Conservation (phyloP, 1,139 yeast genomes). For the Pichia sp. region DNA sequence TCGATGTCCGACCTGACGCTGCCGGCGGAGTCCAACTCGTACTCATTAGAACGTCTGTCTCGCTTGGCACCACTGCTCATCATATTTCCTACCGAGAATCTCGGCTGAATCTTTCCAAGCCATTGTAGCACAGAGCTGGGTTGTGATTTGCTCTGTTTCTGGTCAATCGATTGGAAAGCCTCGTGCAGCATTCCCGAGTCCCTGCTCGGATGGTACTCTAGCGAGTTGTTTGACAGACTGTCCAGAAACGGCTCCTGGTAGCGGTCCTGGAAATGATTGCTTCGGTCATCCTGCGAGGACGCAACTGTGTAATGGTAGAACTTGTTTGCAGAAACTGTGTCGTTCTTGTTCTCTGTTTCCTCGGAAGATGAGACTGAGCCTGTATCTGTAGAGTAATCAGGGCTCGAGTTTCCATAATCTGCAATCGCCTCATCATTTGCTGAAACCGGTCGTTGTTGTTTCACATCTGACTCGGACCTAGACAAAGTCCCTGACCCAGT, state of each 20-base stretch:
- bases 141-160: conserved; percentile 9
- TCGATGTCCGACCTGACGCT: conserved; percentile 4
- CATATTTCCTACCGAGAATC: conserved; percentile 6
- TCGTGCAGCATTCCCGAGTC: not conserved
- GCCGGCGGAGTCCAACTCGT: not conserved
- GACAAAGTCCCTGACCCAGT: not conserved
- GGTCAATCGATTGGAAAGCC: conserved; percentile 2
- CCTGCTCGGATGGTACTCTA: not conserved
- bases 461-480: too few relatives aligned
- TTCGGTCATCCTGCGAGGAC: not conserved
- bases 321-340: not conserved
- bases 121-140: conserved; percentile 11
- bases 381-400: conserved; percentile 24
- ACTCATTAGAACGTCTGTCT: not conserved
- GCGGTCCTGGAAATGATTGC: not conserved
- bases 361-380: not conserved
- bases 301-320: not conserved
- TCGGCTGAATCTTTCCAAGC: conserved; percentile 8
- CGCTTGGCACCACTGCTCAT: not conserved
- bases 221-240: not conserved
- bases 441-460: too few relatives aligned
- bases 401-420: conserved; percentile 12
- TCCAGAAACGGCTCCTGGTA: not conserved
- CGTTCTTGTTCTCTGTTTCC: not conserved
- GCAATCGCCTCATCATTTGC: not conserved